Conservation (phyloP, 495 filamentous ascomycete species). For the Letharia columbiana region DNA sequence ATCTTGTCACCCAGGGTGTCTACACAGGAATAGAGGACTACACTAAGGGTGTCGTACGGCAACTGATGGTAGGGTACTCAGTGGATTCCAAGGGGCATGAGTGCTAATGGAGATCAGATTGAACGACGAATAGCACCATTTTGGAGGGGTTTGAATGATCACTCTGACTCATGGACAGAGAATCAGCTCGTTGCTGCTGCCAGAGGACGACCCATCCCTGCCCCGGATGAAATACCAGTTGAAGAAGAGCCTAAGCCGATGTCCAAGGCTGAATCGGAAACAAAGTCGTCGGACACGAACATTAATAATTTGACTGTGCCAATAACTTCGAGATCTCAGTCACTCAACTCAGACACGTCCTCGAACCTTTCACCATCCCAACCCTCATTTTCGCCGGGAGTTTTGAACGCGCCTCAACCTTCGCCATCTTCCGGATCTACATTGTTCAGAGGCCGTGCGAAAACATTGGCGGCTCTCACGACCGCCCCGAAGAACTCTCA, state of each 20-base stretch:
- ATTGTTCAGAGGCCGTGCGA: conserved; percentile 60
- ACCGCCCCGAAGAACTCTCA: conserved; percentile 59
- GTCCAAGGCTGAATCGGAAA: conserved; percentile 36
- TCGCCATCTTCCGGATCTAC: conserved; percentile 54
- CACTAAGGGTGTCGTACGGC: conserved; percentile 79
- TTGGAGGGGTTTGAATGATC: conserved; percentile 87
- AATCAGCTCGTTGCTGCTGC: conserved; percentile 88
- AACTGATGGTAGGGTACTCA: conserved; percentile 55
- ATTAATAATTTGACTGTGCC: conserved; percentile 65
- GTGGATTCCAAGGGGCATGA: conserved; percentile 33
- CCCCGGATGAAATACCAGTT: conserved; percentile 69
- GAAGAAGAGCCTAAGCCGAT: conserved; percentile 48
- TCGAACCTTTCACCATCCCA: conserved; percentile 40
- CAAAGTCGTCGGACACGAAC: conserved; percentile 37
- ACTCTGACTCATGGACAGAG: conserved; percentile 83
- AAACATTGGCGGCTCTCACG: conserved; percentile 78
- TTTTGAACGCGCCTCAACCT: conserved; percentile 41
- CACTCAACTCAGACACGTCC: conserved; percentile 60
- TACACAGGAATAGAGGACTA: conserved; percentile 92
- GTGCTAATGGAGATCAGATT: conserved; percentile 36
- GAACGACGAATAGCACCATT: conserved; percentile 90
- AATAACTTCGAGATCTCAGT: conserved; percentile 64
- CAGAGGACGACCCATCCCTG: conserved; percentile 73
- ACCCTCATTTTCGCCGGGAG: conserved; percentile 38
- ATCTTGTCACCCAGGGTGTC: conserved; percentile 85